Conservation (phyloP, 108 stramenopile genomes). For the Nitzschia sp. region DNA sequence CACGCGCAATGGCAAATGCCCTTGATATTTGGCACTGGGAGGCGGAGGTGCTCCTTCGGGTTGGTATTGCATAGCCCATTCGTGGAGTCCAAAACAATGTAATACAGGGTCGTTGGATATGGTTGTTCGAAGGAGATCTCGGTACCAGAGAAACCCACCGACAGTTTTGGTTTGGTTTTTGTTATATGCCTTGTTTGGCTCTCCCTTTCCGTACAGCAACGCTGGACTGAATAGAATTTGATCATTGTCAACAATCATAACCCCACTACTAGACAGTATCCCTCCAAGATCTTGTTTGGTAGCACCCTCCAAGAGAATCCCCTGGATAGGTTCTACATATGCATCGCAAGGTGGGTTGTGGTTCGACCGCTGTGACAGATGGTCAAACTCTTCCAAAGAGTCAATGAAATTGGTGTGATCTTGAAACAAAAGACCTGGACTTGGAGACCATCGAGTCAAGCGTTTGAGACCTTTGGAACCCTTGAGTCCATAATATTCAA, state of each 20-base stretch:
- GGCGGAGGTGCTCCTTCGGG: slow-evolving; percentile 47
- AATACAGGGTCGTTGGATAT: slow-evolving; percentile 70
- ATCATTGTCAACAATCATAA: slow-evolving; percentile 26
- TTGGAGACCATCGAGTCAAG: slow-evolving; percentile 67
- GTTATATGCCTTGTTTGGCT: slow-evolving; percentile 1
- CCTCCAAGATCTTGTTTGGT: slow-evolving; percentile 53
- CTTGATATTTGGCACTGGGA: slow-evolving; percentile 73
- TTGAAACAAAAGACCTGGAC: slow-evolving; percentile 33
- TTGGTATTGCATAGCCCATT: slow-evolving; percentile 97
- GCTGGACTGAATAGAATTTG: slow-evolving; percentile 57
- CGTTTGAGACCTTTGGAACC: slow-evolving; percentile 59
- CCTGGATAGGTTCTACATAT: background rate
- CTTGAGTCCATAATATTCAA: slow-evolving; percentile 85
- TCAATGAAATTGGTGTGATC: slow-evolving; percentile 1
- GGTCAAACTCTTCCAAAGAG: slow-evolving; percentile 8
- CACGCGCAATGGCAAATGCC: slow-evolving; percentile 75
- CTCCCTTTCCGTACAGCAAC: slow-evolving; percentile 39
- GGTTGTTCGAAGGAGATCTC: slow-evolving; percentile 59
- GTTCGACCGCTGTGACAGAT: background rate
- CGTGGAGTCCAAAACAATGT: slow-evolving; percentile 92
- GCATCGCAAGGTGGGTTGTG: background rate
- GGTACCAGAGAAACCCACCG: slow-evolving; percentile 72
- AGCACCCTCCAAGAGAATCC: slow-evolving; percentile 73
- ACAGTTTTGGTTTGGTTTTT: background rate
- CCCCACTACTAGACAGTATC: slow-evolving; percentile 53